Conservation (phyloP, 345 rosid genomes). For the Melaleuca quinquenervia region DNA sequence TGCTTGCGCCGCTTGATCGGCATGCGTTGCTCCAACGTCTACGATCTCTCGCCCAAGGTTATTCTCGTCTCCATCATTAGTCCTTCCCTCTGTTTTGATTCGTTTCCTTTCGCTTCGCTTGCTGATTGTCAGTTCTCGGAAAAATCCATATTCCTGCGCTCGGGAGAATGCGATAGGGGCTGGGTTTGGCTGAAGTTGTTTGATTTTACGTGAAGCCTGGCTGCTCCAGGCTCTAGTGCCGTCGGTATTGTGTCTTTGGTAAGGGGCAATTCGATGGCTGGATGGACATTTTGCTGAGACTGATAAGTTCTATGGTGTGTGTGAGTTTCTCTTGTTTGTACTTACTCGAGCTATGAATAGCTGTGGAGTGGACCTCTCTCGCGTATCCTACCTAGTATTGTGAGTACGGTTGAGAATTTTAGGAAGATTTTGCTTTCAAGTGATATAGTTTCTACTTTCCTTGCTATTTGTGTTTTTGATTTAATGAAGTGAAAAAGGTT, state of each 20-base stretch:
- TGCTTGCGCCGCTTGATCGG: slow-evolving; percentile 81
- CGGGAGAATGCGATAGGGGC: not conserved
- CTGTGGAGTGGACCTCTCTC: not conserved
- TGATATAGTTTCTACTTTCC: not conserved
- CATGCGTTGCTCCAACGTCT: slow-evolving; percentile 96
- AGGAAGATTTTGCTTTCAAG: not conserved
- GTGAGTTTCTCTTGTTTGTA: not conserved
- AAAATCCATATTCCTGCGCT: not conserved
- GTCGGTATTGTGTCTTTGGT: not conserved
- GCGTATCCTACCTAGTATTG: not conserved
- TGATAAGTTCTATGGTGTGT: not conserved
- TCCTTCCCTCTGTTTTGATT: not conserved
- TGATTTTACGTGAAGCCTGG: not conserved
- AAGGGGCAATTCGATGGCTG: not conserved
- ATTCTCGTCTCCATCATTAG: not conserved
- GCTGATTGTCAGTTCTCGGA: not conserved
- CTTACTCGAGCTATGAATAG: not conserved
- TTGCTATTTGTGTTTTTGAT: not conserved
- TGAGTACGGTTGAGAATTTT: not conserved
- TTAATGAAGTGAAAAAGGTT: not conserved
- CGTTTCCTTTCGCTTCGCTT: not conserved
- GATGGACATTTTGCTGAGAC: not conserved
- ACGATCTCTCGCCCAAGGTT: slow-evolving; percentile 96
- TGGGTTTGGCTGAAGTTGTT: not conserved
- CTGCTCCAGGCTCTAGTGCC: not conserved